Evolutionary conservation across 129 eudicot genomes (phyloP).

Genomic region (Saussurea involucrata): DNA sequence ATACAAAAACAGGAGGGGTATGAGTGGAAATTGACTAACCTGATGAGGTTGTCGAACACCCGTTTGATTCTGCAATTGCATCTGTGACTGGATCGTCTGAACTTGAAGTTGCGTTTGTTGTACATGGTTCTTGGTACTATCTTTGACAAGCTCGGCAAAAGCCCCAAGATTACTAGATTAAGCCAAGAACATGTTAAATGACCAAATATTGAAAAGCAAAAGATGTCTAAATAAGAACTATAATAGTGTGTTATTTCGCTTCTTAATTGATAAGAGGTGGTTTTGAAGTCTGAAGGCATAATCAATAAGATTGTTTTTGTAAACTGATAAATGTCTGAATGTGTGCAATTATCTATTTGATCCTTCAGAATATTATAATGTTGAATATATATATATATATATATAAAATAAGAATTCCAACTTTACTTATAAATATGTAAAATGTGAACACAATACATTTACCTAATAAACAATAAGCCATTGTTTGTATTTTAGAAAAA

Average conservation of each 20-base stretch:
- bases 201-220: constrained; percentile 4
- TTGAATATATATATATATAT: background rate
- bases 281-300: background rate
- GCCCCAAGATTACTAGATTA: constrained; percentile 58
- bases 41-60: constrained; percentile 69
- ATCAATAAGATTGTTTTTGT: background rate
- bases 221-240: background rate
- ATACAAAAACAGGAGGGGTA: too few species aligned
- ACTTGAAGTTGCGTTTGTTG: constrained; percentile 67
- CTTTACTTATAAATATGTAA: background rate
- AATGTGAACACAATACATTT: background rate
- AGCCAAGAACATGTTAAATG: constrained; percentile 21
- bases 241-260: background rate
- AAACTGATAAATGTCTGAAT: background rate
- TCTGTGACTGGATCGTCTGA: constrained; percentile 62
- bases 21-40: constrained; percentile 32
- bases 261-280: background rate
- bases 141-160: constrained; percentile 80
- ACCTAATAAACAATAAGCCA: background rate
- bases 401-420: background rate
- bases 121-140: constrained; percentile 52
- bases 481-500: too few species aligned
- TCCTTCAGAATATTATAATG: background rate
- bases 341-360: background rate
- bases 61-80: constrained; percentile 60